These are phyloP conservation scores for Huntiella bhutanensis DNA, from an alignment of 2,329 filamentous ascomycete species.

Conservation along the genomic window DNA sequence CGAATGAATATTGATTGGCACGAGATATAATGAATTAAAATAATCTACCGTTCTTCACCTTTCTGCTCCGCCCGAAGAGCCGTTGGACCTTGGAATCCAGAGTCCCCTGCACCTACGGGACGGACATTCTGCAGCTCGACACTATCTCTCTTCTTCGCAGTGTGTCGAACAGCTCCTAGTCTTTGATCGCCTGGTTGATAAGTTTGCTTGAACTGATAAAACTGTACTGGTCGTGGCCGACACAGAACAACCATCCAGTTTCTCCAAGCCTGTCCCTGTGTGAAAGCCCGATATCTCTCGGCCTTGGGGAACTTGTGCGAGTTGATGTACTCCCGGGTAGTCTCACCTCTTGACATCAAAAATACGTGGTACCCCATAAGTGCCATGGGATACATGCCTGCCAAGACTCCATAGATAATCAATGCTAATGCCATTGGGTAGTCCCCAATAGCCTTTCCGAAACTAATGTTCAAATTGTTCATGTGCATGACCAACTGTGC, in stretches of 20 bases:
- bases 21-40: not conserved
- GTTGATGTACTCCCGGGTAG: conserved; percentile 88
- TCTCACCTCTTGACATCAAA: conserved; percentile 78
- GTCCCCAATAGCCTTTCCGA: conserved; percentile 46
- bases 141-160: conserved; percentile 23
- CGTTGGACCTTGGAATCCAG: conserved; percentile 35
- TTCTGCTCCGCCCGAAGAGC: conserved; percentile 19
- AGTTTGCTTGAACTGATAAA: conserved; percentile 64
- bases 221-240: conserved; percentile 70
- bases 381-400: conserved; percentile 61
- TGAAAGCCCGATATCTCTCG: conserved; percentile 81
- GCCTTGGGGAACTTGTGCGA: conserved; percentile 86
- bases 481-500: conserved; percentile 62
- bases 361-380: conserved; percentile 81
- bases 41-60: no score
- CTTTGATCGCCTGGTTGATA: conserved; percentile 73
- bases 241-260: conserved; percentile 72
- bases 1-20: not conserved
- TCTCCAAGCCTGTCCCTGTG: conserved; percentile 50
- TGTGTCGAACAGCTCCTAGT: conserved; percentile 34
- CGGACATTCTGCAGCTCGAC: conserved; percentile 52
- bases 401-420: conserved; percentile 63
- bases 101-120: conserved; percentile 2
- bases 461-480: conserved; percentile 42
- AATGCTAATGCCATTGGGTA: conserved; percentile 75